phyloP scores from a whole-genome alignment of 441 rosid genomes.

The Croton setiger region DNA sequence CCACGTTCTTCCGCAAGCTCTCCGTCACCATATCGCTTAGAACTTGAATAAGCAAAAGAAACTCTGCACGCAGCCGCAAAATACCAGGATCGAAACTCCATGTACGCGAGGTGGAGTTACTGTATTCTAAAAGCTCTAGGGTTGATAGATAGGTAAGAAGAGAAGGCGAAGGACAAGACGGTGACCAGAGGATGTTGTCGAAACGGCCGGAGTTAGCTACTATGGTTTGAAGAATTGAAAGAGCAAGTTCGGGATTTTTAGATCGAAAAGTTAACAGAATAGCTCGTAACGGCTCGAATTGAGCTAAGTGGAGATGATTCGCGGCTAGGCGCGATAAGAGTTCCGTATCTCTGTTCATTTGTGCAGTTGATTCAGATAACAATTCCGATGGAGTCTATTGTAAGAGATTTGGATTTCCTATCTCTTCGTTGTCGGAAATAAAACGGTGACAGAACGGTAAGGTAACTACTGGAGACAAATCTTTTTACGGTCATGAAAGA shows the following conservation, averaged over 20 bases:
- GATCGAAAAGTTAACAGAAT: constrained; percentile 62
- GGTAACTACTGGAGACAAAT: too few species aligned
- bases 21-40: constrained; percentile 51
- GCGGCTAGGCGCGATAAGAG: constrained; percentile 81
- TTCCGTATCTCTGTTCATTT: constrained; percentile 78
- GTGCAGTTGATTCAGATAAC: neutral
- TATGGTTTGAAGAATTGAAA: constrained; percentile 67
- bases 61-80: constrained; percentile 71
- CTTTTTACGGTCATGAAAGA: too few species aligned
- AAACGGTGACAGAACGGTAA: too few species aligned
- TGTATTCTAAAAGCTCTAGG: constrained; percentile 61
- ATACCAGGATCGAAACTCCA: constrained; percentile 75
- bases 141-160: constrained; percentile 67
- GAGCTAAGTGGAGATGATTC: constrained; percentile 85
- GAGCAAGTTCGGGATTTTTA: constrained; percentile 64
- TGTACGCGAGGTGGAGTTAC: constrained; percentile 43
- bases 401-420: too few species aligned
- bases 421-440: too few species aligned
- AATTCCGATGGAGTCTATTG: too few species aligned
- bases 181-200: constrained; percentile 70
- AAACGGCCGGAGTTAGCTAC: constrained; percentile 74
- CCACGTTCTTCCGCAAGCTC: constrained; percentile 34
- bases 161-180: constrained; percentile 70
- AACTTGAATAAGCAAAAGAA: constrained; percentile 61
- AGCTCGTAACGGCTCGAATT: constrained; percentile 92